Evolutionary conservation across 352 stramenopile genomes (phyloP), one percentile per base, ranked within the genome.

Genomic region (Globisporangium irregulare): DNA sequence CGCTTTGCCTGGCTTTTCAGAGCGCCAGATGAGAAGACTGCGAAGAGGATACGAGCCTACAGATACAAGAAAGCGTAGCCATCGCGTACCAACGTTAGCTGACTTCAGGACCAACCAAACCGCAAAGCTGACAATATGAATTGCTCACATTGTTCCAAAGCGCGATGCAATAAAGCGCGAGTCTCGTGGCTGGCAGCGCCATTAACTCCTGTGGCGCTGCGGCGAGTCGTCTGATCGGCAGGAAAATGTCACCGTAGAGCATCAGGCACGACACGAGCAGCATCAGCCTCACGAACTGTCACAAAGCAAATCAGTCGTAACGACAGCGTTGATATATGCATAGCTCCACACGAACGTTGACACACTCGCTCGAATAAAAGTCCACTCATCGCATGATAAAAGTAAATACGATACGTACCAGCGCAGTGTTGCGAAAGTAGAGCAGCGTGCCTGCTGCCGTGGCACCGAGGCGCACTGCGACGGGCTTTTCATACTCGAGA

Each of bases 381-480:
- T 4, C 4, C 0, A 43, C 51, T 29, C 55, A 29, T 3, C 20
- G 50, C 41, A 50, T n/a, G 5, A 5, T 50, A 5, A 50, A 50
- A n/a, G 20, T 15, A 20, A 24, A 0, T 8, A 36, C 15, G 9
- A 48, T 6, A 69, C 73, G 12, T 64, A 91, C 84, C 70, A 93
- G 62, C 15, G 66, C 71, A 34, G 76, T 81, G 58, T 74, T 91
- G 67, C 84, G 84, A 48, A 93, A 91, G 68, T 93, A 90, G 20
- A 90, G 53, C 51, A 91, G 60, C 29, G 76, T 59, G 4, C 64
- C 67, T 1, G 27, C 78, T 0, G 55, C 64, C 10, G 72, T 66
- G 38, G 73, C 81, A 0, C 64, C 74, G 12, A 87, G 61, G 3
- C 84, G 81, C 24, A 84, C 73, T 9, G 80, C 77, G 18, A 73